Conservation (phyloP, 2,329 filamentous ascomycete genomes). For the Colletotrichum scovillei region DNA sequence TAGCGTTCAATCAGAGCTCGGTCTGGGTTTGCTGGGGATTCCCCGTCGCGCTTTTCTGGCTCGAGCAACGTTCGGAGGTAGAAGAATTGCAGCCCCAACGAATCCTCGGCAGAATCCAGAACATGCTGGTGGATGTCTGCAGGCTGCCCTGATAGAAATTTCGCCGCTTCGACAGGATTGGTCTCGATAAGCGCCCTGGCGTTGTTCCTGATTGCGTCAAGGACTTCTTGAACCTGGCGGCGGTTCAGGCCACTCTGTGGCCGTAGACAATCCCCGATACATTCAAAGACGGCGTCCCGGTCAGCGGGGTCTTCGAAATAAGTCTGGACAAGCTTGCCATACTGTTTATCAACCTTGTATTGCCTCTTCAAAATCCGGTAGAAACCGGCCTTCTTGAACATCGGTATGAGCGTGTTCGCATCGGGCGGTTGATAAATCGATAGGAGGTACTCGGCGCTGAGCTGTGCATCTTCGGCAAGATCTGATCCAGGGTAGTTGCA, state of each 20-base stretch:
- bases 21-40: slow-evolving; percentile 48
- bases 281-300: slow-evolving; percentile 80
- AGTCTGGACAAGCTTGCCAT: slow-evolving; percentile 78
- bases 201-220: slow-evolving; percentile 72
- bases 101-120: slow-evolving; percentile 70
- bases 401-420: slow-evolving; percentile 77
- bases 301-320: slow-evolving; percentile 90
- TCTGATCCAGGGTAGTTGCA: slow-evolving; percentile 86
- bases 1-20: slow-evolving; percentile 83
- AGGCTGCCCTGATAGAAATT: slow-evolving; percentile 70
- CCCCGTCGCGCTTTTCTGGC: slow-evolving; percentile 47
- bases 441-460: slow-evolving; percentile 95
- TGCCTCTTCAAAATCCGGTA: slow-evolving; percentile 92
- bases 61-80: slow-evolving; percentile 85
- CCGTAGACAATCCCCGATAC: slow-evolving; percentile 80
- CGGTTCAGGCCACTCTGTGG: slow-evolving; percentile 70
- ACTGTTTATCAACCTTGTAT: slow-evolving; percentile 84
- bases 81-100: slow-evolving; percentile 75
- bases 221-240: slow-evolving; percentile 79
- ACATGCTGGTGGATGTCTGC: slow-evolving; percentile 75
- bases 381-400: slow-evolving; percentile 84
- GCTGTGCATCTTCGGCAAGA: slow-evolving; percentile 90
- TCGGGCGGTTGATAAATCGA: slow-evolving; percentile 94
- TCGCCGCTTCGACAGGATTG: slow-evolving; percentile 73
- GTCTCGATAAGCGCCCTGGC: slow-evolving; percentile 75